Conservation (phyloP, 805 yeast genomes). For the Metschnikowia baotianmanensis region DNA sequence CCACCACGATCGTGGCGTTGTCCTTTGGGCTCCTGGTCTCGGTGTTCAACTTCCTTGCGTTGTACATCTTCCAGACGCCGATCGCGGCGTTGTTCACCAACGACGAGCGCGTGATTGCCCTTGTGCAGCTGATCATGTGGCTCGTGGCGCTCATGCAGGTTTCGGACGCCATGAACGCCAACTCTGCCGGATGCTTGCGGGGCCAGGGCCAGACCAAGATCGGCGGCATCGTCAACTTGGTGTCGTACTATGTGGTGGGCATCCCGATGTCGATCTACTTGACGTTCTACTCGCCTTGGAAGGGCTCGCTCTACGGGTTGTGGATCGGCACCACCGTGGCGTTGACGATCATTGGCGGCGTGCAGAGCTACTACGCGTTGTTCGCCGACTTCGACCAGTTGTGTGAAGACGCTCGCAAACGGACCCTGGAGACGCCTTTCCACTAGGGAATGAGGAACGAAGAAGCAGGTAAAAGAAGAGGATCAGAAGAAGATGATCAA, state of each 20-base stretch:
- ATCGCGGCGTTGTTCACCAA: constrained; percentile 59
- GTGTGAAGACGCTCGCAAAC: constrained; percentile 38
- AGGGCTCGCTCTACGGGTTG: constrained; percentile 60
- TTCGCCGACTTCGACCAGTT: constrained; percentile 36
- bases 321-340: constrained; percentile 62
- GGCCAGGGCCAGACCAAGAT: constrained; percentile 75
- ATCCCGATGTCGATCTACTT: constrained; percentile 62
- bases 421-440: constrained; percentile 25
- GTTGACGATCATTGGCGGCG: constrained; percentile 17
- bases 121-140: constrained; percentile 53
- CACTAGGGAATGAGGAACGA: no score
- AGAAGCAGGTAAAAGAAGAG: no score
- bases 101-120: constrained; percentile 53
- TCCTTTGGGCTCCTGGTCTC: constrained; percentile 31
- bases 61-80: constrained; percentile 46
- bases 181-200: constrained; percentile 69
- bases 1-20: constrained; percentile 34
- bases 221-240: constrained; percentile 67
- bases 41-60: constrained; percentile 39
- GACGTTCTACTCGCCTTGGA: constrained; percentile 44
- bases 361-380: constrained; percentile 41
- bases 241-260: constrained; percentile 70
- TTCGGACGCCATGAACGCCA: constrained; percentile 67
- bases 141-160: constrained; percentile 63
- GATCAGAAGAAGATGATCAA: no score